Conservation (phyloP, 2,329 filamentous ascomycete genomes). For the Penicillium sp. region DNA sequence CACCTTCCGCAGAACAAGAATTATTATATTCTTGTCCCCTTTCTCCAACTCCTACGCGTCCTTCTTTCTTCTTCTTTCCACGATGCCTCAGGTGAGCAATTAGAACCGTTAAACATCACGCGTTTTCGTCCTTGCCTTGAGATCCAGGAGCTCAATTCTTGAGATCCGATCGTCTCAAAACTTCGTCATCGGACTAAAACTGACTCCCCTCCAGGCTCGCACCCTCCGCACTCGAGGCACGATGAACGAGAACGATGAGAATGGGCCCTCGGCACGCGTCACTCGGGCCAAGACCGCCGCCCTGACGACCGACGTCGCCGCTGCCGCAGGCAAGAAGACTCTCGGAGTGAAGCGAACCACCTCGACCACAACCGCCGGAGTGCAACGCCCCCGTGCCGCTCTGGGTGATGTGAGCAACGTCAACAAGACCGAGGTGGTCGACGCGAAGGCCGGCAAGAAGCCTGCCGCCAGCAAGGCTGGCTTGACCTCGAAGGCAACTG, state of each 20-base stretch:
- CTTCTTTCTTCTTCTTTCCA: constrained; percentile 31
- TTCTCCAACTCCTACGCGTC: constrained; percentile 23
- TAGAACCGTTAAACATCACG: constrained; percentile 22
- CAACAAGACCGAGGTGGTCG: constrained; percentile 66
- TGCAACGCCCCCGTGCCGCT: constrained; percentile 74
- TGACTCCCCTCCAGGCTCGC: constrained; percentile 57
- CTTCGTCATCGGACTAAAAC: constrained; percentile 3
- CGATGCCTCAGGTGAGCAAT: constrained; percentile 59
- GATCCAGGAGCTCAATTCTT: neutral
- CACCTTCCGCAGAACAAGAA: constrained; percentile 27
- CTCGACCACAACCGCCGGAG: constrained; percentile 49
- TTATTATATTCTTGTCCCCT: constrained; percentile 28
- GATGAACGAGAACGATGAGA: constrained; percentile 95
- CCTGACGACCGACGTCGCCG: constrained; percentile 48
- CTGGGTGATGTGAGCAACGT: constrained; percentile 96
- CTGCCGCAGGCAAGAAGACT: constrained; percentile 65
- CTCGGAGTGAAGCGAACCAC: constrained; percentile 71
- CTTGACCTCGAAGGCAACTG: constrained; percentile 73
- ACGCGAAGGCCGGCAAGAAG: constrained; percentile 71
- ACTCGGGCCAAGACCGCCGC: constrained; percentile 91
- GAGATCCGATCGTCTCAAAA: neutral
- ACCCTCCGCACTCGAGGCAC: constrained; percentile 71
- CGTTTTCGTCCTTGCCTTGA: constrained; percentile 6
- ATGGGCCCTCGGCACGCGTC: constrained; percentile 74
- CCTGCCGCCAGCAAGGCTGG: constrained; percentile 61